Evolutionary conservation across 257 asterid species (phyloP).

Genomic region (Solanum chmielewskii): DNA sequence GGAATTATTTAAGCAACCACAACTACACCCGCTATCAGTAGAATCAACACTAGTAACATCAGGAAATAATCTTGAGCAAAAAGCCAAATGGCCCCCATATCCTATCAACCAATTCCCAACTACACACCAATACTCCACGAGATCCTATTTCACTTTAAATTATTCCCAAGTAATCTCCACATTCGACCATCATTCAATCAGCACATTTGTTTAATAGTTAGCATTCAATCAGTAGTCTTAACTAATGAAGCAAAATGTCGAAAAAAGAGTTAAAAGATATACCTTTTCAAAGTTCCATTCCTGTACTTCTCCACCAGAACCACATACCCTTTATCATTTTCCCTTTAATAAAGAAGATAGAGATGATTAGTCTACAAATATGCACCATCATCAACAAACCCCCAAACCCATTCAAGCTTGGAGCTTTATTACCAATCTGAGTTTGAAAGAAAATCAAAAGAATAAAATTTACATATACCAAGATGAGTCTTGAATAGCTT

Average conservation of each 20-base stretch:
- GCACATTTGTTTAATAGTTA: not conserved
- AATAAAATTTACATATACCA: not conserved
- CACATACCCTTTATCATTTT: constrained; percentile 21
- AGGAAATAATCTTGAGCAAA: not conserved
- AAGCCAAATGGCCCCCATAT: not conserved
- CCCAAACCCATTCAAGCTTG: not conserved
- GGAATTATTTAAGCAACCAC: not conserved
- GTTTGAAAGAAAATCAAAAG: not conserved
- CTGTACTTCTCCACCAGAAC: constrained; percentile 68
- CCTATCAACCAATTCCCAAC: not conserved
- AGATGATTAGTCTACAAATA: not conserved
- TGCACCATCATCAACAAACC: not conserved
- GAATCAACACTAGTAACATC: not conserved
- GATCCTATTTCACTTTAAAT: not conserved
- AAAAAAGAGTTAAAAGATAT: not conserved
- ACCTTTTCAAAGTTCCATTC: constrained; percentile 81
- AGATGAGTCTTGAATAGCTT: not conserved
- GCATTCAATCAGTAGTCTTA: not conserved
- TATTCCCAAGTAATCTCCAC: not conserved
- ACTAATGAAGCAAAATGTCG: not conserved
- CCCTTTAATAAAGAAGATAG: constrained; percentile 18
- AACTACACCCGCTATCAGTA: not conserved
- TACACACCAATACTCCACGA: not conserved
- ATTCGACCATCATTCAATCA: not conserved
- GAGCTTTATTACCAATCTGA: not conserved